phyloP scores from a whole-genome alignment of 345 rosid genomes.

The Bruguiera sexangula region DNA sequence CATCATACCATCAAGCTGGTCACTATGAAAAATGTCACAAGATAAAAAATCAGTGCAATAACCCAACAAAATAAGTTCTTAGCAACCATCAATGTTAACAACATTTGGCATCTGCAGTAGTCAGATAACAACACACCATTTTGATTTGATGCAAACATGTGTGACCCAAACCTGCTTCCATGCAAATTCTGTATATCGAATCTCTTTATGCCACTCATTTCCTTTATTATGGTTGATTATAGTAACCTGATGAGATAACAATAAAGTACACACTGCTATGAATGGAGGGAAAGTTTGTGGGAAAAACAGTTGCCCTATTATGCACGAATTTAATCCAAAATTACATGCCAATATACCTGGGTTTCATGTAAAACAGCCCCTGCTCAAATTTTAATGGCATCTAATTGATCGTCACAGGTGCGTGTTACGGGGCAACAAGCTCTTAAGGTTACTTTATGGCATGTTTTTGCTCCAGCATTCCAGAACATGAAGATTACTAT shows the following conservation, averaged over 20 bases:
- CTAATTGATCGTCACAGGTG: neutral
- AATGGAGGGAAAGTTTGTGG: too few species aligned
- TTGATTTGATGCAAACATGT: too few species aligned
- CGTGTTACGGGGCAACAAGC: neutral
- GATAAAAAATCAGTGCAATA: neutral
- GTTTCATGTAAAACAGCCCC: too few species aligned
- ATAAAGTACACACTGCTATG: too few species aligned
- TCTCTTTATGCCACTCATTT: neutral
- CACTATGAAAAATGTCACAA: neutral
- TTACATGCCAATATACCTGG: too few species aligned
- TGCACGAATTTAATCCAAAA: too few species aligned
- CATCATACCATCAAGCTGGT: conserved; percentile 11
- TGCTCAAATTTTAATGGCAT: neutral
- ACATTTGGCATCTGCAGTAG: neutral
- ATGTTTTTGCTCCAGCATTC: conserved; percentile 4
- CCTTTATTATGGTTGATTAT: neutral
- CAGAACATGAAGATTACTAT: neutral
- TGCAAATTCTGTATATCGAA: conserved; percentile 8
- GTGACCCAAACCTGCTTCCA: neutral
- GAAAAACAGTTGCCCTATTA: too few species aligned
- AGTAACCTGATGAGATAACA: too few species aligned
- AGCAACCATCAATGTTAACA: neutral
- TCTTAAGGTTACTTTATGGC: neutral
- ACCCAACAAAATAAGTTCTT: neutral
- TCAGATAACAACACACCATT: too few species aligned